A percentile compares a stretch with the other conserved stretches of the same genome.
Conservation (phyloP, 2,329 filamentous ascomycete genomes). For the Epichloe sp. region DNA sequence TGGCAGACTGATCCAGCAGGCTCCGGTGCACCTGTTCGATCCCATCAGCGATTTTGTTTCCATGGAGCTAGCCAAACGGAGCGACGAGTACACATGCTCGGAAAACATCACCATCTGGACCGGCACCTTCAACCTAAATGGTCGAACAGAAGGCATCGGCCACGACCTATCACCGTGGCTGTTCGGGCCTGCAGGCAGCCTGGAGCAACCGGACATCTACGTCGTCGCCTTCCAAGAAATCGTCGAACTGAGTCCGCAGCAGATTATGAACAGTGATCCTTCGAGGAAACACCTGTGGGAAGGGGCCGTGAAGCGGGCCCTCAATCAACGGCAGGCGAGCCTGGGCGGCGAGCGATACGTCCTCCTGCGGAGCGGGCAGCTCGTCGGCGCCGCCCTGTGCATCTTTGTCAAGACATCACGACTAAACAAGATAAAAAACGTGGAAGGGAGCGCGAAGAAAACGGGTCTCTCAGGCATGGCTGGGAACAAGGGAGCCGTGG, state of each 20-base stretch:
- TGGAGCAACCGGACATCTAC: slow-evolving; percentile 67
- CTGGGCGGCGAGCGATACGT: slow-evolving; percentile 70
- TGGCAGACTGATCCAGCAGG: slow-evolving; percentile 71
- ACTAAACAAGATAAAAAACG: slow-evolving; percentile 79
- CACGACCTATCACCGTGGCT: slow-evolving; percentile 80
- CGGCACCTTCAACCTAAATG: slow-evolving; percentile 92
- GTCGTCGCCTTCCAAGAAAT: slow-evolving; percentile 96
- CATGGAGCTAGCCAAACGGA: slow-evolving; percentile 55
- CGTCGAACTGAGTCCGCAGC: slow-evolving; percentile 91
- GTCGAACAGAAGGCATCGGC: slow-evolving; percentile 62
- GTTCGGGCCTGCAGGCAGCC: slow-evolving; percentile 45
- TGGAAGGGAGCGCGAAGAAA: slow-evolving; percentile 93
- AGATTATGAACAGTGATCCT: slow-evolving; percentile 98
- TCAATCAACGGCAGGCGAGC: slow-evolving; percentile 58
- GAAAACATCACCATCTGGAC: slow-evolving; percentile 68
- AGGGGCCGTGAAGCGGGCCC: slow-evolving; percentile 57
- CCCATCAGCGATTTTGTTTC: slow-evolving; percentile 87
- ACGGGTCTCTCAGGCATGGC: slow-evolving; percentile 90
- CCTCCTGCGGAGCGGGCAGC: slow-evolving; percentile 76
- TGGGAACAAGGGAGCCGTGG: slow-evolving; percentile 94
- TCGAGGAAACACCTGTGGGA: slow-evolving; percentile 80
- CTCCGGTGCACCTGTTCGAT: slow-evolving; percentile 76
- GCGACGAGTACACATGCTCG: slow-evolving; percentile 61
- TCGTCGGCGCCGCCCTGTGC: slow-evolving; percentile 85
- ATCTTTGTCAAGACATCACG: slow-evolving; percentile 76